Evolutionary conservation across 2,329 filamentous ascomycete genomes (phyloP).

Genomic region (Colletotrichum sp.): DNA sequence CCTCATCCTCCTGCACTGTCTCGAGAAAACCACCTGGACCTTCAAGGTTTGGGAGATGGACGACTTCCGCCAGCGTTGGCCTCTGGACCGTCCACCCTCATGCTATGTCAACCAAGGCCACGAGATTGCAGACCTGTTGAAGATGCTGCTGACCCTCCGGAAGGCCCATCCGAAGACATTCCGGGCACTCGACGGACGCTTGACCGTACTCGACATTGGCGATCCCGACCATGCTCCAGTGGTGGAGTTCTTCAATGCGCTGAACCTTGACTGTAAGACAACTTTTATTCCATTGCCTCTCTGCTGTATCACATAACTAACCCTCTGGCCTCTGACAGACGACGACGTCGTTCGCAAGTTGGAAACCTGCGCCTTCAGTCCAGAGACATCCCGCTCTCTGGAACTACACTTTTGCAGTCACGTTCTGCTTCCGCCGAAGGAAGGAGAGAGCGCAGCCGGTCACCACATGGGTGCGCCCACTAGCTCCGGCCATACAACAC

Average conservation of each 20-base stretch:
- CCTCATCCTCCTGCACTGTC: slow-evolving; percentile 67
- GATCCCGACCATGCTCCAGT: slow-evolving; percentile 42
- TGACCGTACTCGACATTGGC: slow-evolving; percentile 49
- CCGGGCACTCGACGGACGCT: slow-evolving; percentile 50
- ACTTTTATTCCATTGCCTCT: not conserved
- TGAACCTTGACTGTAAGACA: slow-evolving; percentile 62
- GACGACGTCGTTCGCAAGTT: slow-evolving; percentile 33
- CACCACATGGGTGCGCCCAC: slow-evolving; percentile 11
- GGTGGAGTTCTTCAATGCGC: slow-evolving; percentile 56
- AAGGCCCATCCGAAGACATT: slow-evolving; percentile 61
- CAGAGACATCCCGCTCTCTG: slow-evolving; percentile 49
- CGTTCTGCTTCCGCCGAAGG: slow-evolving; percentile 42
- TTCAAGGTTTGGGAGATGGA: slow-evolving; percentile 73
- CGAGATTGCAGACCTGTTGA: slow-evolving; percentile 61
- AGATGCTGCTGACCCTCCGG: slow-evolving; percentile 66
- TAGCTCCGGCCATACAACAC: slow-evolving; percentile 18
- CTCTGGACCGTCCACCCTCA: slow-evolving; percentile 60
- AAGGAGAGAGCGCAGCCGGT: not conserved
- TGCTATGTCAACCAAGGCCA: slow-evolving; percentile 65
- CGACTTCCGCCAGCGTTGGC: slow-evolving; percentile 64
- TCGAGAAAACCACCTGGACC: slow-evolving; percentile 72
- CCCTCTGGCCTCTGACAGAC: slow-evolving; percentile 1
- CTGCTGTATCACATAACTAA: not conserved
- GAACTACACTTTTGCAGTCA: slow-evolving; percentile 56
- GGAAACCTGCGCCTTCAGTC: slow-evolving; percentile 22